Conservation (phyloP, 2,329 filamentous ascomycete genomes). For the Lizonia empirigonia region DNA sequence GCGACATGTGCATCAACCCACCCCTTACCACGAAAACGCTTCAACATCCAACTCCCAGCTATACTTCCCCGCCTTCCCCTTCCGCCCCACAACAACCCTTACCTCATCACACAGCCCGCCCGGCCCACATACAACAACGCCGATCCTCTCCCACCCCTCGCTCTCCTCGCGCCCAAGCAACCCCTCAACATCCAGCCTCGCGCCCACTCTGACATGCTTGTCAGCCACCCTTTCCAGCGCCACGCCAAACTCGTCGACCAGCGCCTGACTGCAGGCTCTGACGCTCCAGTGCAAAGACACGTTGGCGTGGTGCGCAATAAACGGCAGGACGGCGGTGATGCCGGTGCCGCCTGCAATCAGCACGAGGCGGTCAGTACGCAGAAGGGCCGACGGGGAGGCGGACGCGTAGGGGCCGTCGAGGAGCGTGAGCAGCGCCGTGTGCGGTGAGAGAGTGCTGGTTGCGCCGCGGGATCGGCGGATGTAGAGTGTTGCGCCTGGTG, state of each 20-base stretch:
- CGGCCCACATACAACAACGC: conserved; percentile 53
- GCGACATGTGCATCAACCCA: neutral
- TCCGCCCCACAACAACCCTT: conserved; percentile 26
- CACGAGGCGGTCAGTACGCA: conserved; percentile 42
- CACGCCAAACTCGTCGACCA: conserved; percentile 42
- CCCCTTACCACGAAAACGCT: conserved; percentile 32
- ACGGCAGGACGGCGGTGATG: conserved; percentile 53
- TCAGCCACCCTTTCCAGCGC: conserved; percentile 35
- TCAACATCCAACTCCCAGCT: conserved; percentile 36
- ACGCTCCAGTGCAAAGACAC: conserved; percentile 51
- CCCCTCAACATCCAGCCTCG: conserved; percentile 41
- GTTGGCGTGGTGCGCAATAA: conserved; percentile 43
- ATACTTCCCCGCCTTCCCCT: neutral
- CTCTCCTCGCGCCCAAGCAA: conserved; percentile 43
- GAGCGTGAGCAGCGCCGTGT: conserved; percentile 43
- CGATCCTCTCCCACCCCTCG: conserved; percentile 46
- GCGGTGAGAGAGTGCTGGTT: conserved; percentile 40
- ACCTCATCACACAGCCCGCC: conserved; percentile 50
- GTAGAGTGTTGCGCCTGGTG: conserved; percentile 45
- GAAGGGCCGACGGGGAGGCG: conserved; percentile 28
- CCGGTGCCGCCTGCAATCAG: conserved; percentile 56
- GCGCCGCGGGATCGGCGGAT: conserved; percentile 47
- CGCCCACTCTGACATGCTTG: conserved; percentile 47
- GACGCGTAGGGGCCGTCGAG: conserved; percentile 53
- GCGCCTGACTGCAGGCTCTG: conserved; percentile 24